phyloP scores from a whole-genome alignment of 805 yeast species.

The Myxozyma neotropica region DNA sequence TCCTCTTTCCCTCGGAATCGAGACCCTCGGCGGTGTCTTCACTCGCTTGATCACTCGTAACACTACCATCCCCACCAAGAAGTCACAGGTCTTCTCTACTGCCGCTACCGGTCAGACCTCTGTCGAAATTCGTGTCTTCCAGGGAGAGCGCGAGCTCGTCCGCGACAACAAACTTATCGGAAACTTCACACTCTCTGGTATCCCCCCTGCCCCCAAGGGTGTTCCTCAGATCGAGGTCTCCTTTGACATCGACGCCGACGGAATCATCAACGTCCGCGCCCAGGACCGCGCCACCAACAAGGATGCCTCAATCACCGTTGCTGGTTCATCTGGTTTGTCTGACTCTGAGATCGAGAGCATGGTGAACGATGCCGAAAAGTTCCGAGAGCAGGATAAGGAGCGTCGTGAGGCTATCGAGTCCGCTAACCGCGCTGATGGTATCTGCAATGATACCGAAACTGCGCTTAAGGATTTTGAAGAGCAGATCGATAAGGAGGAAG shows the following conservation, averaged over 20 bases:
- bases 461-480: constrained; percentile 79
- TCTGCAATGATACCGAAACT: constrained; percentile 84
- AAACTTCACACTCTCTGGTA: constrained; percentile 92
- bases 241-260: constrained; percentile 96
- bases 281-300: constrained; percentile 91
- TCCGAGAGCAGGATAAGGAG: constrained; percentile 83
- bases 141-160: constrained; percentile 98
- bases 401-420: constrained; percentile 80
- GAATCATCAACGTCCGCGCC: constrained; percentile 93
- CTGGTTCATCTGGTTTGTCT: constrained; percentile 91
- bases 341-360: constrained; percentile 87
- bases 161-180: constrained; percentile 97
- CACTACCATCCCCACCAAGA: constrained; percentile 96
- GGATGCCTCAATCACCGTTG: constrained; percentile 93
- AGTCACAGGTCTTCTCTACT: constrained; percentile 93
- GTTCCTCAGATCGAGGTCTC: constrained; percentile 93
- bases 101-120: constrained; percentile 97
- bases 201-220: constrained; percentile 95
- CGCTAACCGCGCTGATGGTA: constrained; percentile 83
- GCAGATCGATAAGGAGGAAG: constrained; percentile 60
- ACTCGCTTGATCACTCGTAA: constrained; percentile 88
- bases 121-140: constrained; percentile 97
- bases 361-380: constrained; percentile 89
- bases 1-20: constrained; percentile 91
- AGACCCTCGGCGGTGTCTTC: constrained; percentile 97